Conservation (phyloP, 768 basidiomycete genomes). For the Austroboletus eburneus region DNA sequence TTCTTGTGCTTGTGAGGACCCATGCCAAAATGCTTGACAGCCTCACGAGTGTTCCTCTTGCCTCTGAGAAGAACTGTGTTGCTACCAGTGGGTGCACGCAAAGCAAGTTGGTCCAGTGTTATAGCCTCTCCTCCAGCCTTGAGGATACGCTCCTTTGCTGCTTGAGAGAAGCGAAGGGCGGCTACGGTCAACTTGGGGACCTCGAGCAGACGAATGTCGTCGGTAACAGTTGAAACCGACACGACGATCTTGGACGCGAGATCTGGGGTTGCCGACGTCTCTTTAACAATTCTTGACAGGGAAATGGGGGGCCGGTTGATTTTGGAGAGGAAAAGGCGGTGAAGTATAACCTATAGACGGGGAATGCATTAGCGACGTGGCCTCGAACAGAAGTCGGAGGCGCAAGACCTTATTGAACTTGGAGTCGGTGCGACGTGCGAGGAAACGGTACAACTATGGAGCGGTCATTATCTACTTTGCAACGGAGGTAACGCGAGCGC, state of each 20-base stretch:
- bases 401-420: conserved; percentile 84
- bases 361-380: conserved; percentile 16
- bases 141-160: conserved; percentile 91
- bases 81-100: conserved; percentile 89
- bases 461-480: conserved; percentile 7
- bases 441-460: conserved; percentile 92
- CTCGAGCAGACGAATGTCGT: conserved; percentile 83
- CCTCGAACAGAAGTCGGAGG: conserved; percentile 2
- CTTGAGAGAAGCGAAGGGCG: conserved; percentile 90
- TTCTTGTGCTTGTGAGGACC: conserved; percentile 99
- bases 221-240: conserved; percentile 87
- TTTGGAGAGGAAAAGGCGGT: conserved; percentile 95
- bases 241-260: conserved; percentile 82
- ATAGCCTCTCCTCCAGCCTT: conserved; percentile 93
- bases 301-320: conserved; percentile 96
- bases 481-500: conserved; percentile 18
- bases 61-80: conserved; percentile 95
- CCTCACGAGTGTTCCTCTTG: conserved; percentile 89
- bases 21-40: conserved; percentile 98
- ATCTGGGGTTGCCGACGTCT: conserved; percentile 64
- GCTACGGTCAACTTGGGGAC: conserved; percentile 92
- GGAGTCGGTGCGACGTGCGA: conserved; percentile 94
- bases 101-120: conserved; percentile 95
- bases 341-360: conserved; percentile 73
- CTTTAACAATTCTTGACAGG: conserved; percentile 86